Evolutionary conservation across 2,329 filamentous ascomycete species (phyloP).

Genomic region (Aspergillus spinulosporus): DNA sequence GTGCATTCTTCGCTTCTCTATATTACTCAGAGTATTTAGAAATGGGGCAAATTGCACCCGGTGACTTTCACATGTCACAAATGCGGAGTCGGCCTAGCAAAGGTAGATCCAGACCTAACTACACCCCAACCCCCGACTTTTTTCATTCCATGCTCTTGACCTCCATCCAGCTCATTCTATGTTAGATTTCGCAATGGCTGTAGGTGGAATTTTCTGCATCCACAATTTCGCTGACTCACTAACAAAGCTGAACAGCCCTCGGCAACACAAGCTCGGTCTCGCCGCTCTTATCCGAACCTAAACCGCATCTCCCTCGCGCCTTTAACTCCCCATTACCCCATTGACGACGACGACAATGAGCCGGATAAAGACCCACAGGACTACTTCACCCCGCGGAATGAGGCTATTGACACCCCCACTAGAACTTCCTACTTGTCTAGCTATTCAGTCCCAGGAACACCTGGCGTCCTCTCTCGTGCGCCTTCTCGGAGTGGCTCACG

Average conservation of each 20-base stretch:
- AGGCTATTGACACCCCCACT: conserved; percentile 32
- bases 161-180: not conserved
- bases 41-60: not conserved
- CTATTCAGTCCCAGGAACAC: conserved; percentile 44
- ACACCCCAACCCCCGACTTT: not conserved
- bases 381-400: conserved; percentile 32
- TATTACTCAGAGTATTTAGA: too few species aligned
- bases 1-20: too few species aligned
- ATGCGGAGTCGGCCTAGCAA: conserved; percentile 13
- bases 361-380: conserved; percentile 24
- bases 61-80: conserved; percentile 14
- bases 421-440: conserved; percentile 44
- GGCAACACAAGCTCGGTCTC: conserved; percentile 32
- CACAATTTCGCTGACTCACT: not conserved
- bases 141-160: not conserved
- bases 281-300: conserved; percentile 61
- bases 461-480: conserved; percentile 44
- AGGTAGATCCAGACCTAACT: conserved; percentile 4
- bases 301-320: conserved; percentile 62
- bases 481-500: conserved; percentile 44
- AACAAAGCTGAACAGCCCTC: conserved; percentile 5
- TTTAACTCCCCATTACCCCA: conserved; percentile 55
- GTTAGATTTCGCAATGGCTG: conserved; percentile 11
- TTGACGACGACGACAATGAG: conserved; percentile 46
- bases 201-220: not conserved